phyloP scores from a whole-genome alignment of 441 rosid genomes.

The Monsonia emarginata region DNA sequence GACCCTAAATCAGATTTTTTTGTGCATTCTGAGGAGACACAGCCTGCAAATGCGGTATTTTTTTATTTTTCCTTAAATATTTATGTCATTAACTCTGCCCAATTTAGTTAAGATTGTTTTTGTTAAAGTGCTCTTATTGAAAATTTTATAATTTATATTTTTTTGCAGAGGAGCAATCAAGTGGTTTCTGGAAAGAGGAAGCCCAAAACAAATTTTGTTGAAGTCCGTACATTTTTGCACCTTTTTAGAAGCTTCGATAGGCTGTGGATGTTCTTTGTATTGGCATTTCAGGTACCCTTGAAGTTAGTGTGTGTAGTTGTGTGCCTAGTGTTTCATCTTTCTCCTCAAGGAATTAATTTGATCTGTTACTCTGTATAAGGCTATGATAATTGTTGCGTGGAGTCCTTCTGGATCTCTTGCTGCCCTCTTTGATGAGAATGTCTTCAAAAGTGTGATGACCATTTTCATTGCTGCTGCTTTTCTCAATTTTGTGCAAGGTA shows the following conservation, averaged over 20 bases:
- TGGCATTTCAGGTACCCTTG: slow-evolving; percentile 71
- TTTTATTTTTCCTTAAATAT: slow-evolving; percentile 8
- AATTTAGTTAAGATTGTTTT: background rate
- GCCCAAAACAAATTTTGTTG: slow-evolving; percentile 95
- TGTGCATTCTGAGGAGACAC: slow-evolving; percentile 41
- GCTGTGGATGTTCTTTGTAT: slow-evolving; percentile 85
- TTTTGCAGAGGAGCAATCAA: slow-evolving; percentile 53
- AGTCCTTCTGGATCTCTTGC: slow-evolving; percentile 57
- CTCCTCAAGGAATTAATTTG: slow-evolving; percentile 14
- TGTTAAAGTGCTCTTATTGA: background rate
- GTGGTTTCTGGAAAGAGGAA: slow-evolving; percentile 42
- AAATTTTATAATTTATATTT: background rate
- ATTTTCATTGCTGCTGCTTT: slow-evolving; percentile 81
- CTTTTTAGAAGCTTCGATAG: slow-evolving; percentile 89
- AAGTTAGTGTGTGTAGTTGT: slow-evolving; percentile 8
- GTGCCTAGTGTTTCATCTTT: slow-evolving; percentile 18
- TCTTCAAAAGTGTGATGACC: slow-evolving; percentile 59
- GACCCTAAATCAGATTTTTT: slow-evolving; percentile 58
- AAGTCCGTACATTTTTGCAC: slow-evolving; percentile 95
- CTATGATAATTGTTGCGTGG: slow-evolving; percentile 93
- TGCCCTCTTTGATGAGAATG: slow-evolving; percentile 49
- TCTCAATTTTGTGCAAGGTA: slow-evolving; percentile 85
- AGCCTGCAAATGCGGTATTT: slow-evolving; percentile 32
- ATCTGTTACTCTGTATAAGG: slow-evolving; percentile 37
- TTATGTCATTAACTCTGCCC: background rate